These are phyloP conservation scores for Otatea glauca DNA, from an alignment of 176 grass and related monocot genomes.

Conservation along the genomic window DNA sequence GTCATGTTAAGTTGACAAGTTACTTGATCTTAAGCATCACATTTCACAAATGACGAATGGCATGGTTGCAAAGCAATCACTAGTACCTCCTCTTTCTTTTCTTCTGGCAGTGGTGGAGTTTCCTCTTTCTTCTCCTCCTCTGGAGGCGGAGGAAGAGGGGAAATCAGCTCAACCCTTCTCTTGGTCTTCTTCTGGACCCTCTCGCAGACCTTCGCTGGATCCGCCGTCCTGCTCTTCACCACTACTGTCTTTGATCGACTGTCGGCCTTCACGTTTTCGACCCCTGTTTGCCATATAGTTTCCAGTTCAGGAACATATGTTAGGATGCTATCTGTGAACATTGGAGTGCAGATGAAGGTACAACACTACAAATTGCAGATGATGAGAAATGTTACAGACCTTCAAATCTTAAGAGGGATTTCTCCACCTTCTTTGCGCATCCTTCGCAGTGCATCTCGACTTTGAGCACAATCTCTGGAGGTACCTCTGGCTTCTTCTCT, in stretches of 20 bases:
- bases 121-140: conserved; percentile 73
- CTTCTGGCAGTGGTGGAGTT: conserved; percentile 40
- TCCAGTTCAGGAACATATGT: neutral
- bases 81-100: conserved; percentile 71
- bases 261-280: conserved; percentile 65
- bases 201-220: conserved; percentile 63
- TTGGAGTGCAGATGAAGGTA: neutral
- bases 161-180: conserved; percentile 70
- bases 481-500: conserved; percentile 35
- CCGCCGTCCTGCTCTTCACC: conserved; percentile 54
- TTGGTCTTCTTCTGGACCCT: conserved; percentile 72
- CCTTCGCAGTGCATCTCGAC: conserved; percentile 83
- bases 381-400: conserved; percentile 23
- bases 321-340: neutral
- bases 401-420: conserved; percentile 58
- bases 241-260: conserved; percentile 67
- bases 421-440: conserved; percentile 70
- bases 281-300: conserved; percentile 44
- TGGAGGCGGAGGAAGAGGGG: conserved; percentile 53
- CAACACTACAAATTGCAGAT: neutral
- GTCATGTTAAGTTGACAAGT: neutral
- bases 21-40: neutral
- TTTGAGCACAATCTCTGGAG: conserved; percentile 66
- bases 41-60: neutral
- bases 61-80: neutral